These are phyloP conservation scores for Lasiodiplodia gonubiensis DNA, from an alignment of 2,329 filamentous ascomycete genomes.

Conservation along the genomic window DNA sequence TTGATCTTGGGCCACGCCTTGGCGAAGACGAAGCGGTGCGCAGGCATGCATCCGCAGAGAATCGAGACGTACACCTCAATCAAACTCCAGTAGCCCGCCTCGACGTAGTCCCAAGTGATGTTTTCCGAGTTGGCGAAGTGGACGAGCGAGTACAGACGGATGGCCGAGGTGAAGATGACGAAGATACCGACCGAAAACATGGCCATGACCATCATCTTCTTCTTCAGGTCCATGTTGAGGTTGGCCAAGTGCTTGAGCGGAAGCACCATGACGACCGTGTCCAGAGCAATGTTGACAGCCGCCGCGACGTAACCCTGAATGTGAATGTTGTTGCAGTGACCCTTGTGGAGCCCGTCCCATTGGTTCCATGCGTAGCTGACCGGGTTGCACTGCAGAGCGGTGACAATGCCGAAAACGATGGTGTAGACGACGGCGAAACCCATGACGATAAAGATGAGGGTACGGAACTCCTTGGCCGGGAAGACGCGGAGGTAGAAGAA, in stretches of 20 bases:
- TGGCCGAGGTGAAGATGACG: slow-evolving; percentile 49
- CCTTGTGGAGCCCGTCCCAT: slow-evolving; percentile 36
- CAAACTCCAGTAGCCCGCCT: slow-evolving; percentile 48
- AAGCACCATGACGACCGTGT: slow-evolving; percentile 39
- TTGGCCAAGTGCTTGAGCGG: slow-evolving; percentile 40
- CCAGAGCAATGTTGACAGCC: slow-evolving; percentile 42
- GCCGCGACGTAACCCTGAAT: slow-evolving; percentile 41
- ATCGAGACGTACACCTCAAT: slow-evolving; percentile 49
- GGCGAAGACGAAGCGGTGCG: slow-evolving; percentile 33
- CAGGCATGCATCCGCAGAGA: slow-evolving; percentile 52
- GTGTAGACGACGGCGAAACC: slow-evolving; percentile 38
- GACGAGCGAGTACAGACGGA: slow-evolving; percentile 53
- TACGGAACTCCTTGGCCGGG: slow-evolving; percentile 37
- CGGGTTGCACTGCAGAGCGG: slow-evolving; percentile 35
- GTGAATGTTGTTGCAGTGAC: slow-evolving; percentile 43
- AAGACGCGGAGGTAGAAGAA: slow-evolving; percentile 45
- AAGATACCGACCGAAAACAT: slow-evolving; percentile 49
- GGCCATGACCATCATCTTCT: slow-evolving; percentile 44
- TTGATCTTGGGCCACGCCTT: slow-evolving; percentile 28
- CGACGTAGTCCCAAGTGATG: slow-evolving; percentile 49
- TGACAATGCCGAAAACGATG: slow-evolving; percentile 31
- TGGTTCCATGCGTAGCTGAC: slow-evolving; percentile 35
- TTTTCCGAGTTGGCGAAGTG: slow-evolving; percentile 51
- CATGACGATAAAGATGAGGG: slow-evolving; percentile 37
- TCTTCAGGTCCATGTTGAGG: slow-evolving; percentile 41